Base-by-base conservation (phyloP, 1,284 basidiomycete genomes). In the Golubevia sp. region DNA sequence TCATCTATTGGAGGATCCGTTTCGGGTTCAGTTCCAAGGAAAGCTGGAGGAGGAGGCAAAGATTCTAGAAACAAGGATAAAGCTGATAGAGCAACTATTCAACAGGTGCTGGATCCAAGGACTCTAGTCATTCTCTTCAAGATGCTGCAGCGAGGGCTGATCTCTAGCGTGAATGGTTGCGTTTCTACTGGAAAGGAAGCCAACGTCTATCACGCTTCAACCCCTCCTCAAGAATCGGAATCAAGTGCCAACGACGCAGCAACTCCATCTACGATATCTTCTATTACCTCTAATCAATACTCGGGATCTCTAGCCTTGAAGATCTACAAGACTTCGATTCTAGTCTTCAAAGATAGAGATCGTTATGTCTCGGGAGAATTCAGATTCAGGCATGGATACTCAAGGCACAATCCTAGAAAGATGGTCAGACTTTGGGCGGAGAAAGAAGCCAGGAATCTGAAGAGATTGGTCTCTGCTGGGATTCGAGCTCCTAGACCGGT, bases 371-470 rank as follows among this genome's bases (percentile, higher is more conserved):
- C 90, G 0, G 88, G 88, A 55, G 97, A 99, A 83, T 91, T 92
- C 79, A 90, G 97, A 7, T 99, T 99, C 86, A 88, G 93, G 48
- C 89, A 91, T 67, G 96, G 96, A 5, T 99, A 99, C 84, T 91
- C 91, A 70, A 90, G 91, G 57, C 90, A 89, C 71, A 99, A 99
- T 81, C 96, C 97, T 7, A 89, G 97, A 49, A 99, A 99, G 86
- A 99, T 99, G 96, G 96, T 99, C 18, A 89, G 93, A 11, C 86
- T 99, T 5, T 99, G 97, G 97, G 97, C 97, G 0, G 97, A 99
- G 85, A 99, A 99, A 85, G 97, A 99, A 84, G 91, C 97, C 90
- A 89, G 97, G 20, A 99, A 99, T 79, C 85, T 99, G 67, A 91
- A 92, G 78, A 88, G 97, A 8, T 86, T 99, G 54, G 87, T 89